Evolutionary conservation across 1,284 basidiomycete genomes (phyloP), one percentile per base, ranked within the genome.

Genomic region (Meira nashicola): DNA sequence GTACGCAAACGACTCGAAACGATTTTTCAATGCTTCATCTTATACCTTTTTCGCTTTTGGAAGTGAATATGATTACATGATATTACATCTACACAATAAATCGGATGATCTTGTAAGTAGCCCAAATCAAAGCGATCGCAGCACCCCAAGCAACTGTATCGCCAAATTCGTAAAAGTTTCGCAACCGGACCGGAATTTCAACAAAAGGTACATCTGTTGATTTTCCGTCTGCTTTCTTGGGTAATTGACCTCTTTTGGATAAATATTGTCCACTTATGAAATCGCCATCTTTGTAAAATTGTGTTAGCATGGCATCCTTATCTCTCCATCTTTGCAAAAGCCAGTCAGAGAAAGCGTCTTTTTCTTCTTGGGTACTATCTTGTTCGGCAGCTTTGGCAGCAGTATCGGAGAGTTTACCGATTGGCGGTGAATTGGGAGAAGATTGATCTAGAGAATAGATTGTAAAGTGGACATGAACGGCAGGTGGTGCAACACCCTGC

Each of bases 321-420:
- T 87, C 84, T 33, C 81, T 79, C 92, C 94, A 98, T 53, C 89
- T 76, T 37, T 82, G 80, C 53, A 87, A 81, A 54, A 97, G 79
- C 94, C 94, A 98, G 9, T 80, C 62, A 64, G 94, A 90, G 71
- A 98, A 97, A 17, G 66, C 79, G 4, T 80, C 82, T 66, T 85
- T 86, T 70, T 95, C 90, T 25, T 80, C 77, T 53, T 85, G 83
- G 1, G 85, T 85, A 23, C 89, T 84, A 55, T 89, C 87, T 6
- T 55, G 54, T 6, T 15, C 14, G 2, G 50, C 37, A 39, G 50
- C 50, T 17, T n/a, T 33, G 28, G 50, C 50, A n/a, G 50, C 50
- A 53, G 4, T 23, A 4, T 14, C 23, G 19, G 50, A 46, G 40
- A 67, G 58, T 0, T 40, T 38, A 11, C 65, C 65, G 21, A 68